A percentile compares a stretch with the other conserved stretches of the same genome.
Conservation (phyloP, 768 basidiomycete species). For the Kwoniella newhampshirensis region DNA sequence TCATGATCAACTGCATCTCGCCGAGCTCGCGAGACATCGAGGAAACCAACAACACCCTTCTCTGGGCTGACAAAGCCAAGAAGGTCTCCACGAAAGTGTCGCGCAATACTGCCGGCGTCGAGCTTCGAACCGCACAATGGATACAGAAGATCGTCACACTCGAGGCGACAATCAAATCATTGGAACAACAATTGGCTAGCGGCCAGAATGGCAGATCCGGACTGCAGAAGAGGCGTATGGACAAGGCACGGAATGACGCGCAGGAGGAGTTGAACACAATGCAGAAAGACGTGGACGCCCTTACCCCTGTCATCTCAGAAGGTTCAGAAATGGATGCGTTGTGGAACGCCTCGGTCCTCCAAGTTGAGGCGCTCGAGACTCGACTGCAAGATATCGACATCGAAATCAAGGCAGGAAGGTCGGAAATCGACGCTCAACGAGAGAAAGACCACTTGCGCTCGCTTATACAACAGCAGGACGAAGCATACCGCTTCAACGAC, state of each 20-base stretch:
- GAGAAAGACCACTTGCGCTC: slow-evolving; percentile 24
- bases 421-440: slow-evolving; percentile 13
- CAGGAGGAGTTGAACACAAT: slow-evolving; percentile 19
- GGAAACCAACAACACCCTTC: slow-evolving; percentile 95
- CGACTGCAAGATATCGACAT: slow-evolving; percentile 31
- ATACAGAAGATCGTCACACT: slow-evolving; percentile 83
- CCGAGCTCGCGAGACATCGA: slow-evolving; percentile 95
- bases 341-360: slow-evolving; percentile 32
- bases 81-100: slow-evolving; percentile 98
- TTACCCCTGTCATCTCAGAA: slow-evolving; percentile 25
- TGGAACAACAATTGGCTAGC: slow-evolving; percentile 58
- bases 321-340: slow-evolving; percentile 28
- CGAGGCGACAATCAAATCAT: slow-evolving; percentile 78
- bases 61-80: slow-evolving; percentile 96
- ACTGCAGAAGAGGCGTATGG: slow-evolving; percentile 24
- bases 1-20: slow-evolving; percentile 98
- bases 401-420: slow-evolving; percentile 15
- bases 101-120: slow-evolving; percentile 89
- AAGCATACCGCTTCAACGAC: slow-evolving; percentile 27
- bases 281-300: slow-evolving; percentile 20
- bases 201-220: slow-evolving; percentile 23
- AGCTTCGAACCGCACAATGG: slow-evolving; percentile 91
- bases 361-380: slow-evolving; percentile 21
- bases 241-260: slow-evolving; percentile 12
- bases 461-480: slow-evolving; percentile 30